Evolutionary conservation across 2,329 filamentous ascomycete genomes (phyloP), one percentile per base, ranked within the genome.

Genomic region (Macrophomina phaseolina): DNA sequence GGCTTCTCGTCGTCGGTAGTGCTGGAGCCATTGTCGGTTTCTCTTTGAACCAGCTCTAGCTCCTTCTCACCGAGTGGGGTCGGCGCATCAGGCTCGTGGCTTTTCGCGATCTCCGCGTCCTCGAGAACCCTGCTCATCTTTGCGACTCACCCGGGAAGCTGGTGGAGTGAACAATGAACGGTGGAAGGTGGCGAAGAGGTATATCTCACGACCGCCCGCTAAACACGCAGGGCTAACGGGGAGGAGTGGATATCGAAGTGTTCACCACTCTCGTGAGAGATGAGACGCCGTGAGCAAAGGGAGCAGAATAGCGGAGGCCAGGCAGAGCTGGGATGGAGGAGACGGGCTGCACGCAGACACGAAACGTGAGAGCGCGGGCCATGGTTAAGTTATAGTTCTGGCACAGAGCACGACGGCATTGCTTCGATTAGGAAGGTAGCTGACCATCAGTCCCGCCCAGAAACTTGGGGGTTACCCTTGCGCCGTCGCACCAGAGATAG

Each of bases 1-100:
- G 88, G 88, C 46, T 76, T 75, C 62, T 76, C 75, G 63, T 76
- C 74, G 67, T 75, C 72, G 11, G 70, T 69, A 3, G 69, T 64
- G 16, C 62, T 64, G 18, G 55, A 64, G 48, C 70, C 61, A 67
- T 69, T 72, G 48, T 68, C 64, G 34, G 68, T 69, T 52, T 69
- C 73, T 64, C 68, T 71, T 30, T 70, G 68, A 16, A 63, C 71
- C 38, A 73, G 70, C 73, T 78, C 77, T 70, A 78, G 75, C 34
- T 69, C 69, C 45, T 73, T 61, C 68, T 78, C 76, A 52, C 72
- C 77, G 36, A 77, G 52, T 45, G 75, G 73, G 40, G 72, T 75
- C 7, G 73, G 71, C 51, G 74, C 61, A 68, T 73, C 74, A 63
- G 77, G 76, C 71, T 78, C 75, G 63, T 77, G 70, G 69, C 72